phyloP scores from a whole-genome alignment of 805 yeast species.

The Yamadazyma laniorum region DNA sequence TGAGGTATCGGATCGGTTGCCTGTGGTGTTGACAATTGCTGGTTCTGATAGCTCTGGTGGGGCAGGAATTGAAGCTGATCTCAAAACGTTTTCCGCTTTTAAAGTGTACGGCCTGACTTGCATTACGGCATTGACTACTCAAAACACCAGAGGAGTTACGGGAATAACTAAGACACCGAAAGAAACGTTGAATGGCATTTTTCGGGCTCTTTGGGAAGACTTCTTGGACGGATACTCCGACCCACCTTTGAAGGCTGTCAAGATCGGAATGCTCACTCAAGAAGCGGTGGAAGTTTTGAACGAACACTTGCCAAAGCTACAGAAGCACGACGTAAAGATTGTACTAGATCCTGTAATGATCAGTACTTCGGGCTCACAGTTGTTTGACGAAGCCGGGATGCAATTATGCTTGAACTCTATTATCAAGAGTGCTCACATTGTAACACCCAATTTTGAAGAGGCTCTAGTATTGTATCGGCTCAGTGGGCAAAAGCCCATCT shows the following conservation, averaged over 20 bases:
- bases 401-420: slow-evolving; percentile 41
- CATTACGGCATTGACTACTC: slow-evolving; percentile 77
- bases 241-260: slow-evolving; percentile 56
- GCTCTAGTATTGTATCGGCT: slow-evolving; percentile 45
- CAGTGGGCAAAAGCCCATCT: slow-evolving; percentile 21
- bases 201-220: slow-evolving; percentile 59
- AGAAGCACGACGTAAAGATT: slow-evolving; percentile 29
- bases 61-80: slow-evolving; percentile 88
- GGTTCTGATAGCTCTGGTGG: slow-evolving; percentile 90
- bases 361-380: slow-evolving; percentile 69
- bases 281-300: slow-evolving; percentile 51
- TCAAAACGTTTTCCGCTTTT: slow-evolving; percentile 74
- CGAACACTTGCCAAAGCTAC: slow-evolving; percentile 31
- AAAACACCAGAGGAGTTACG: slow-evolving; percentile 56
- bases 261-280: slow-evolving; percentile 73
- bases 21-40: slow-evolving; percentile 43
- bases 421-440: slow-evolving; percentile 52
- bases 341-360: slow-evolving; percentile 85
- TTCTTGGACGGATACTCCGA: slow-evolving; percentile 33
- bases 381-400: slow-evolving; percentile 51
- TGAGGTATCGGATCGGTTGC: slow-evolving; percentile 8
- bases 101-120: slow-evolving; percentile 76
- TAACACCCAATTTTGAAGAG: slow-evolving; percentile 78
- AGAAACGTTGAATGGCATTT: slow-evolving; percentile 43
- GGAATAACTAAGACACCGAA: slow-evolving; percentile 44